These are phyloP conservation scores for Suhomyces vadensis DNA, from an alignment of 805 yeast genomes.

Conservation along the genomic window DNA sequence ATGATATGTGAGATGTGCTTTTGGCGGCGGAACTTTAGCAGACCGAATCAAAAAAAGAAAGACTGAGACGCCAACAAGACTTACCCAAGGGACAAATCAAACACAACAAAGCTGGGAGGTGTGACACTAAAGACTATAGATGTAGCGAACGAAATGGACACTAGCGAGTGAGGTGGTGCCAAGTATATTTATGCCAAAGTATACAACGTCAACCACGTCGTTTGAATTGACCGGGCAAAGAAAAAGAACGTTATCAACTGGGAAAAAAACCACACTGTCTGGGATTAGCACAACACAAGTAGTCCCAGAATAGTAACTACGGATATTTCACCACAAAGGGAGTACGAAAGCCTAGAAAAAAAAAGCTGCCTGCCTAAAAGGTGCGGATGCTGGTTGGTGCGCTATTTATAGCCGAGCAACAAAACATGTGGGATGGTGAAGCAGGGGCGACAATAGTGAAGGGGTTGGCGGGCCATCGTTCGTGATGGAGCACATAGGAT, in stretches of 20 bases:
- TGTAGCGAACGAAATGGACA: background rate
- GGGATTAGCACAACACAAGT: constrained; percentile 1
- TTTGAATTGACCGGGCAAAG: no score
- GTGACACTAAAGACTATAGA: no score
- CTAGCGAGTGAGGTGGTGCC: background rate
- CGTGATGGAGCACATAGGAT: background rate
- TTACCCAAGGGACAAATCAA: no score
- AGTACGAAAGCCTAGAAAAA: background rate
- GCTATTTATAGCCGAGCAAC: background rate
- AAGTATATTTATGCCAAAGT: no score
- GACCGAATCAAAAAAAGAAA: no score
- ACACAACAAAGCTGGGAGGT: no score
- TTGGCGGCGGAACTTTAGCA: no score
- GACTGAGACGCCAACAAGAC: no score
- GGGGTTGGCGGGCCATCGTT: background rate
- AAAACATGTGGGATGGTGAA: background rate
- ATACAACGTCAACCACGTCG: no score
- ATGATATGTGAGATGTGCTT: no score
- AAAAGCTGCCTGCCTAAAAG: no score
- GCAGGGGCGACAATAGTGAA: background rate
- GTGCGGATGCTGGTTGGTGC: background rate
- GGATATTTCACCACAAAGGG: background rate
- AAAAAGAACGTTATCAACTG: constrained; percentile 1
- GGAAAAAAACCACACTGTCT: constrained; percentile 1
- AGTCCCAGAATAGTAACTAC: constrained; percentile 1